Conservation (phyloP, 2,329 filamentous ascomycete species). For the Cladosporium sp. region DNA sequence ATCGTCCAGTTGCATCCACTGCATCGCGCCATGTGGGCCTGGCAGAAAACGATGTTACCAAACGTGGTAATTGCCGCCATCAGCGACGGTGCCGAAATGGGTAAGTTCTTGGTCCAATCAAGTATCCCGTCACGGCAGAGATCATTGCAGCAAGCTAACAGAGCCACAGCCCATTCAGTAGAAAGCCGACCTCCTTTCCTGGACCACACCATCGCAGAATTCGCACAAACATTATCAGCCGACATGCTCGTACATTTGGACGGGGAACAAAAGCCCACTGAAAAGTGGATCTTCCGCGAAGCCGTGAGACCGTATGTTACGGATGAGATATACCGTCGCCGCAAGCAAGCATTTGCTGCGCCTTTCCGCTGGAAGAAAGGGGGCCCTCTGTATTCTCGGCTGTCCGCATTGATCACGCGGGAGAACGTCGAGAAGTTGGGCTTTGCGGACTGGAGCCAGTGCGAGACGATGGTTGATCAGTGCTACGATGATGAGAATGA, state of each 20-base stretch:
- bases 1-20: background rate
- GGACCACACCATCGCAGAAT: background rate
- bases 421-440: background rate
- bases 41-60: background rate
- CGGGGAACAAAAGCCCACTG: background rate
- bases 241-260: background rate
- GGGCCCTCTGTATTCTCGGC: slow-evolving; percentile 19
- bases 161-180: background rate
- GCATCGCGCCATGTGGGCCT: background rate
- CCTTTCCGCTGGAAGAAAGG: slow-evolving; percentile 18
- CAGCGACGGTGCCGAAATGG: background rate
- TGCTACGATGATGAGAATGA: background rate
- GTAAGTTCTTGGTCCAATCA: too few relatives aligned
- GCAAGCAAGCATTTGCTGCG: slow-evolving; percentile 24
- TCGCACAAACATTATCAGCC: background rate
- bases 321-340: slow-evolving; percentile 21
- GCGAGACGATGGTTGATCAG: background rate
- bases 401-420: slow-evolving; percentile 18
- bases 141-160: too few relatives aligned
- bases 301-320: slow-evolving; percentile 23
- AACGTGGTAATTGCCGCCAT: background rate
- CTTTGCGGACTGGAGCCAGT: background rate
- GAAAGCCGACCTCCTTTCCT: background rate
- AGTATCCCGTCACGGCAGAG: too few relatives aligned
- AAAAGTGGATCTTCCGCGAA: slow-evolving; percentile 26